Evolutionary conservation across 257 asterid species (phyloP).

Genomic region (Coffea eugenioides): DNA sequence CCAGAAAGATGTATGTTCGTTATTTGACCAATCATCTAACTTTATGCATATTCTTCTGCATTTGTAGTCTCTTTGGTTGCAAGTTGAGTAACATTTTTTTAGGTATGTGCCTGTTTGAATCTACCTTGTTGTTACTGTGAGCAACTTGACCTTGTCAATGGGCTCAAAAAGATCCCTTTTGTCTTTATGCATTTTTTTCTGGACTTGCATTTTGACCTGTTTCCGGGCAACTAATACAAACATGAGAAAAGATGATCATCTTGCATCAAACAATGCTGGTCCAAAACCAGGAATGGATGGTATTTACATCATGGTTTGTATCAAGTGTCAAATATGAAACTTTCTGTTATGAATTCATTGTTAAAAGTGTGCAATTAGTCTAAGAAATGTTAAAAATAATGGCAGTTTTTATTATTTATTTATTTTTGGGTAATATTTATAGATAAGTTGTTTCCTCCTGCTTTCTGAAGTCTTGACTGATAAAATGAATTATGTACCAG

Average conservation of each 20-base stretch:
- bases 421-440: no score
- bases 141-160: neutral
- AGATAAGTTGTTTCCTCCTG: neutral
- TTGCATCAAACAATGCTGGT: neutral
- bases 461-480: neutral
- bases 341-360: neutral
- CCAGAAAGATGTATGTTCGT: conserved; percentile 60
- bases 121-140: neutral
- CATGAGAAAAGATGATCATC: neutral
- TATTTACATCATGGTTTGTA: neutral
- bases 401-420: neutral
- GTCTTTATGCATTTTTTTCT: neutral
- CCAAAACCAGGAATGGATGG: neutral
- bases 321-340: neutral
- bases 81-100: neutral
- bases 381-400: no score
- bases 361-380: neutral
- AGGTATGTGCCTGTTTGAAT: neutral
- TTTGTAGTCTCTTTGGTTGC: neutral
- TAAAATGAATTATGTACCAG: neutral
- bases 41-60: neutral
- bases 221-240: neutral
- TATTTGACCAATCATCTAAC: neutral
- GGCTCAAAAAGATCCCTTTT: neutral
- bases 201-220: neutral